A percentile compares a stretch with the other conserved stretches of the same genome.
phyloP scores from a whole-genome alignment of 1,284 basidiomycete species.

The Ceratobasidium papillatum region DNA sequence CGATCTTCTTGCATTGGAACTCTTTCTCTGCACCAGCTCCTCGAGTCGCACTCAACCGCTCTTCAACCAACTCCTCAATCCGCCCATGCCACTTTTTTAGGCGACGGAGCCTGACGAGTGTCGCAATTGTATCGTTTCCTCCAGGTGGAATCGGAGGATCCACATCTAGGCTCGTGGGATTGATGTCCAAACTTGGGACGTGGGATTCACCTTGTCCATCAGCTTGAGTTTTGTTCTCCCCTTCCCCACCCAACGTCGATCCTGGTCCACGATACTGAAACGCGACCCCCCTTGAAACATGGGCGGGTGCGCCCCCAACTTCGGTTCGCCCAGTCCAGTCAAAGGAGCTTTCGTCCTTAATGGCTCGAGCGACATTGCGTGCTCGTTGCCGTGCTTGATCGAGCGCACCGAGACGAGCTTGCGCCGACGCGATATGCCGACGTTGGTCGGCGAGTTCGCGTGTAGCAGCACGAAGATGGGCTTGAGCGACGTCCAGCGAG shows the following conservation, averaged over 20 bases:
- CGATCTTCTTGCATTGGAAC: slow-evolving; percentile 89
- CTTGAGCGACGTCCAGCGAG: slow-evolving; percentile 83
- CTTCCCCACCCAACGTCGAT: slow-evolving; percentile 65
- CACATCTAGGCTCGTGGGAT: slow-evolving; percentile 46
- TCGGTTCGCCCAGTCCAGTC: slow-evolving; percentile 91
- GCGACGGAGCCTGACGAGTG: slow-evolving; percentile 74
- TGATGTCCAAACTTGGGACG: slow-evolving; percentile 39
- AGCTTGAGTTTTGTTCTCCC: neutral
- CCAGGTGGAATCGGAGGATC: slow-evolving; percentile 43
- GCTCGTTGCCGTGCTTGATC: slow-evolving; percentile 81
- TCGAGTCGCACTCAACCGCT: slow-evolving; percentile 73
- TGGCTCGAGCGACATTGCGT: slow-evolving; percentile 80
- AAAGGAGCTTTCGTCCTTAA: slow-evolving; percentile 77
- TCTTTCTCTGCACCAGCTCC: slow-evolving; percentile 86
- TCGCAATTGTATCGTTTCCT: slow-evolving; percentile 66
- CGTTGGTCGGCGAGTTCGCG: slow-evolving; percentile 90
- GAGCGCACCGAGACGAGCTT: slow-evolving; percentile 73
- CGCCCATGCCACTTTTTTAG: slow-evolving; percentile 83
- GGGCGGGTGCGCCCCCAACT: slow-evolving; percentile 62
- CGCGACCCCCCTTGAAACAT: slow-evolving; percentile 58
- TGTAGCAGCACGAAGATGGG: slow-evolving; percentile 87
- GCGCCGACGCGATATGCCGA: slow-evolving; percentile 80
- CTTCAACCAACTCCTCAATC: slow-evolving; percentile 76
- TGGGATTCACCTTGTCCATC: neutral
- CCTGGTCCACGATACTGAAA: slow-evolving; percentile 74